phyloP scores from a whole-genome alignment of 495 filamentous ascomycete genomes.

The Neurospora sp. region DNA sequence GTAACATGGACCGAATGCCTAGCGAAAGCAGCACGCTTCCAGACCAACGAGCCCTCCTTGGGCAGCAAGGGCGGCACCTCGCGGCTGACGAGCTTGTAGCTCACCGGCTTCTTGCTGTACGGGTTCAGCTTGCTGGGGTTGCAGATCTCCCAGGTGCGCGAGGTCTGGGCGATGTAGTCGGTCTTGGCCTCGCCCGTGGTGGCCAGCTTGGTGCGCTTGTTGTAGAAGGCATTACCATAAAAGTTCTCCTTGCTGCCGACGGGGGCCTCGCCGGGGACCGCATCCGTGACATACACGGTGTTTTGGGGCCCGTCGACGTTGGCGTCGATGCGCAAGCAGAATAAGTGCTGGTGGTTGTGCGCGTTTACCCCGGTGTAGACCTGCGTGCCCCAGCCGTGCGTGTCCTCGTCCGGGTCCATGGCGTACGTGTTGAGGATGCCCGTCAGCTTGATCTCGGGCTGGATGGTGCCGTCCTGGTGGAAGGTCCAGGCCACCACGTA shows the following conservation, averaged over 20 bases:
- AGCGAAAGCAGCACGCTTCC: conserved; percentile 91
- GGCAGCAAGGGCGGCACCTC: conserved; percentile 75
- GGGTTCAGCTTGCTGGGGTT: conserved; percentile 79
- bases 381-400: conserved; percentile 83
- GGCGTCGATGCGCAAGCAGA: conserved; percentile 83
- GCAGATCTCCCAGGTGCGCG: conserved; percentile 84
- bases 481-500: conserved; percentile 91
- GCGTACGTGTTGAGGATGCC: conserved; percentile 92
- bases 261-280: conserved; percentile 51
- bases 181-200: conserved; percentile 63
- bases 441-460: conserved; percentile 90
- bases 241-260: conserved; percentile 75
- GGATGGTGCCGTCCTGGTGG: conserved; percentile 87
- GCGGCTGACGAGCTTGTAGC: conserved; percentile 84
- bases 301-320: conserved; percentile 84
- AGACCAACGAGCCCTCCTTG: conserved; percentile 73
- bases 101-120: conserved; percentile 75
- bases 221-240: conserved; percentile 92
- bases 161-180: conserved; percentile 72
- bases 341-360: conserved; percentile 91
- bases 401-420: conserved; percentile 75
- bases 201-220: conserved; percentile 72
- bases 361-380: conserved; percentile 57
- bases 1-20: conserved; percentile 88
- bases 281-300: conserved; percentile 77